Percentiles rank a stretch among this genome's conserved stretches.
These are phyloP conservation scores for Ogataea henricii DNA, from an alignment of 805 yeast species.

Conservation along the genomic window DNA sequence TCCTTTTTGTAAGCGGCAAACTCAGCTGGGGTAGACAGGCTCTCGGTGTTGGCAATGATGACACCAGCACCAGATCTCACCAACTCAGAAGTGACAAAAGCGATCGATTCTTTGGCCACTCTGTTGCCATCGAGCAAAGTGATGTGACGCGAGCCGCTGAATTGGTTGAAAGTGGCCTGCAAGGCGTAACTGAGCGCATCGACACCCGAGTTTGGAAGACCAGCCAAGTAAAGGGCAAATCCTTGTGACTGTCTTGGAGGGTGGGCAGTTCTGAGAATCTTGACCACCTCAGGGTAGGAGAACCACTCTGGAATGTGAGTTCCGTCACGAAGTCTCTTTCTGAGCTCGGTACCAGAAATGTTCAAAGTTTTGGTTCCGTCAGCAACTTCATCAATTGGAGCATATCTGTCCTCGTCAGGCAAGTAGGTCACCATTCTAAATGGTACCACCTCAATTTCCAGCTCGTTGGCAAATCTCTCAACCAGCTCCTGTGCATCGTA, in stretches of 20 bases:
- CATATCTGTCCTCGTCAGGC: slow-evolving; percentile 93
- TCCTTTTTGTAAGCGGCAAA: slow-evolving; percentile 44
- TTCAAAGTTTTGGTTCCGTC: slow-evolving; percentile 78
- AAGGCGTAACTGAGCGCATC: slow-evolving; percentile 77
- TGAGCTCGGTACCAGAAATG: slow-evolving; percentile 87
- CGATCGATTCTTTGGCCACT: slow-evolving; percentile 42
- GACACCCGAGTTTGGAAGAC: slow-evolving; percentile 59
- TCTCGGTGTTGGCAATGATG: slow-evolving; percentile 55
- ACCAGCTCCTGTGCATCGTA: slow-evolving; percentile 94
- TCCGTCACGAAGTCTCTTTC: slow-evolving; percentile 84
- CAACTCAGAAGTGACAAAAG: slow-evolving; percentile 71
- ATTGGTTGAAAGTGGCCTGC: slow-evolving; percentile 88
- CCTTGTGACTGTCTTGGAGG: slow-evolving; percentile 93
- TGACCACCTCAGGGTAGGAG: slow-evolving; percentile 94
- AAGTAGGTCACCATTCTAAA: slow-evolving; percentile 95
- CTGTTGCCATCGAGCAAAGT: slow-evolving; percentile 48
- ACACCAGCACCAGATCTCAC: slow-evolving; percentile 93
- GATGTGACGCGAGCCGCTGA: slow-evolving; percentile 79
- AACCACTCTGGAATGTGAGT: slow-evolving; percentile 94
- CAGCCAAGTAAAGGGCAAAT: slow-evolving; percentile 70
- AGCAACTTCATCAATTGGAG: slow-evolving; percentile 91
- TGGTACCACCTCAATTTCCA: slow-evolving; percentile 89
- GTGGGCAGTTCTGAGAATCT: slow-evolving; percentile 84
- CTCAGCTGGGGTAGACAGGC: slow-evolving; percentile 47
- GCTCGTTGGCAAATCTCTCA: slow-evolving; percentile 70